A percentile compares a stretch with the other conserved stretches of the same genome.
phyloP scores from a whole-genome alignment of 164 flowering plant genomes.

The Kingdonia uniflora region DNA sequence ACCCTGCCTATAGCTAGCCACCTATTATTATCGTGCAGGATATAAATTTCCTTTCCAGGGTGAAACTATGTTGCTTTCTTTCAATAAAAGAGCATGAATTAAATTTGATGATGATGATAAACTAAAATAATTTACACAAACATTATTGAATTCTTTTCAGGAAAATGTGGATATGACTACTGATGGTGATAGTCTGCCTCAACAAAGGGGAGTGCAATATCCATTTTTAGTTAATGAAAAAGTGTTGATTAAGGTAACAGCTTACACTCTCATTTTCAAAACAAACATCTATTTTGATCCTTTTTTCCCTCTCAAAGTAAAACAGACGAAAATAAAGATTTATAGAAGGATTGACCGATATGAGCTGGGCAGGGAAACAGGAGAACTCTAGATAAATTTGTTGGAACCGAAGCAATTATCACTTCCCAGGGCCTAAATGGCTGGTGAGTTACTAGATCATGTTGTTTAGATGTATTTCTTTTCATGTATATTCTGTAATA shows the following conservation, averaged over 20 bases:
- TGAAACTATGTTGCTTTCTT: neutral
- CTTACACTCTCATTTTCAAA: neutral
- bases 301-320: neutral
- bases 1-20: neutral
- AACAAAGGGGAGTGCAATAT: constrained; percentile 65
- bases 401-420: constrained; percentile 91
- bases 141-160: constrained; percentile 19
- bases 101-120: neutral
- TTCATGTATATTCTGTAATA: neutral
- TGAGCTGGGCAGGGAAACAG: constrained; percentile 67
- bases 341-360: constrained; percentile 7
- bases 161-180: constrained; percentile 60
- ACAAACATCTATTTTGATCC: constrained; percentile 3
- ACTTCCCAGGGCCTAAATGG: constrained; percentile 95
- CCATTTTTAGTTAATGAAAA: constrained; percentile 91
- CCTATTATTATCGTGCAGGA: neutral
- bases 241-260: constrained; percentile 72
- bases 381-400: constrained; percentile 92
- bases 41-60: neutral
- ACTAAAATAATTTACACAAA: neutral
- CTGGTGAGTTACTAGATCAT: constrained; percentile 45
- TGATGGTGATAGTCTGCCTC: constrained; percentile 33
- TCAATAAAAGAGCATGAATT: neutral
- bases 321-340: neutral
- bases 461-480: too few relatives aligned